Base-by-base conservation (phyloP, 441 rosid genomes). In the Hypseocharis bilobata region DNA sequence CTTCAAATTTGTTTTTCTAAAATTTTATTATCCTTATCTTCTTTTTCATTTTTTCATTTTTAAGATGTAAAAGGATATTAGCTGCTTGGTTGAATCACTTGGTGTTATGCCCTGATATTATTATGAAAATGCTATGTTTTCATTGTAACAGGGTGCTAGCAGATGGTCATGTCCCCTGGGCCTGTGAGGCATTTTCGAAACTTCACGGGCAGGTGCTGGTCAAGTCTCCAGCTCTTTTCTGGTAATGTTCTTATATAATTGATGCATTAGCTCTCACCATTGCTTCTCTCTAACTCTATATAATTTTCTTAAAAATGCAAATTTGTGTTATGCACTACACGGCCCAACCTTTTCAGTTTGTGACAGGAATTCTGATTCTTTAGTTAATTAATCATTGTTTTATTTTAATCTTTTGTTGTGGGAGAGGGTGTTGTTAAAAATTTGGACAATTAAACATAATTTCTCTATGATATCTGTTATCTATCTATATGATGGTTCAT, bases 101-200 rank as follows among this genome's bases (percentile, higher is more conserved):
- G 23, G 23, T 45, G 42, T 63, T 55, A 17, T 6, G 2, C 14
- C 36, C 28, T 60, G 56, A 27, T 62, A 55, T 22, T 36, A 29
- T 14, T 44, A 26, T 61, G 47, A 55, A 38, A 65, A 20, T 13
- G 62, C 27, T 64, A 30, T 28, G 17, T 45, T 26, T 63, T 63
- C 62, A 6, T 14, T 63, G 44, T 26, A 63, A 25, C 81, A 81
- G 85, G 76, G 85, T 81, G 25, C 74, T 81, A 65, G 85, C 85
- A 8, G 85, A 81, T 66, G 85, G 83, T 65, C 85, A 81, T 6
- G 85, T 81, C 55, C 70, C 85, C 14, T 81, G 83, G 85, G 83
- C 83, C n/a, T 81, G 81, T 0, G 85, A 81, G 49, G 85, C 85
- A 7, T 81, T 81, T 65, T 77, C 85, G 17, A 68, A 75, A 65